Evolutionary conservation across 306 rosid species (phyloP).

Genomic region (Quercus cerris): DNA sequence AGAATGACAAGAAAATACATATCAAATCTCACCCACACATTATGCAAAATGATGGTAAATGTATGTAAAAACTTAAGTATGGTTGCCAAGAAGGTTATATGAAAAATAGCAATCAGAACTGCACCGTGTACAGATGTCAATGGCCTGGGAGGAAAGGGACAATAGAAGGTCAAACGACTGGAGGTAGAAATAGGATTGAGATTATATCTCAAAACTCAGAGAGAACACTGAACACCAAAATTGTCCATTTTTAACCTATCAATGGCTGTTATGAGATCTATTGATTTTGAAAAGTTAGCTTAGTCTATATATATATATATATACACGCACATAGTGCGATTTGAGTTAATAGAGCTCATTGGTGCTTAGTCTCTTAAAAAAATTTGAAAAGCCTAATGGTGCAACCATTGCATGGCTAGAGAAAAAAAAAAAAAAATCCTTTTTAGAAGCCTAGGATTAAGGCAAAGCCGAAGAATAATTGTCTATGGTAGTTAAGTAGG

Average conservation of each 20-base stretch:
- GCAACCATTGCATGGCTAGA: no score
- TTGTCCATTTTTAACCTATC: neutral
- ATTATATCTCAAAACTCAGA: neutral
- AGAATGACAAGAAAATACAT: constrained; percentile 26
- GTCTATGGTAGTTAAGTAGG: no score
- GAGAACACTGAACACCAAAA: neutral
- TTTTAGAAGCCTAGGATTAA: no score
- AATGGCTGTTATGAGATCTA: neutral
- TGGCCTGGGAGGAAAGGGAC: neutral
- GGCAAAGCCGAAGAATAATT: no score
- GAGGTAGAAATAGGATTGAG: neutral
- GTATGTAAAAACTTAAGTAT: neutral
- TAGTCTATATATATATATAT: no score
- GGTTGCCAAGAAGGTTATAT: constrained; percentile 2
- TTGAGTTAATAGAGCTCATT: no score
- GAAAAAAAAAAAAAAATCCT: no score
- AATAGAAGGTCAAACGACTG: neutral
- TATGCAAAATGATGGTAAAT: constrained; percentile 1
- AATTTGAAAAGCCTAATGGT: no score
- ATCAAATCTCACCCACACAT: constrained; percentile 1
- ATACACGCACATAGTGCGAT: no score
- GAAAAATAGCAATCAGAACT: neutral
- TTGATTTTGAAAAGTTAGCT: neutral
- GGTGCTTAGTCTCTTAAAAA: neutral
- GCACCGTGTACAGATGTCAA: neutral